These are phyloP conservation scores for Vitis hybrid DNA, from an alignment of 177 flowering plant species.

Conservation along the genomic window DNA sequence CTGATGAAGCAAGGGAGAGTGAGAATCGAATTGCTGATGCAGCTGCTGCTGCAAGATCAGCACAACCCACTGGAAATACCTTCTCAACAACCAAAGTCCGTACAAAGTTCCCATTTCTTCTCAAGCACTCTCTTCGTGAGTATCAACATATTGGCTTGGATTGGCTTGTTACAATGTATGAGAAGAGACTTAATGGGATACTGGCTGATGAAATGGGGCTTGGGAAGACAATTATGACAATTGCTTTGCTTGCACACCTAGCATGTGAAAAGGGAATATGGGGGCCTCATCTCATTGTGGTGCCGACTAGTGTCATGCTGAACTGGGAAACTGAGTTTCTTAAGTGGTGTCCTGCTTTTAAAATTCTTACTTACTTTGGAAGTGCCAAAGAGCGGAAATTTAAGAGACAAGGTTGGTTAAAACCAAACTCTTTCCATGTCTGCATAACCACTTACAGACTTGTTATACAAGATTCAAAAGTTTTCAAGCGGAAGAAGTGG, in stretches of 20 bases:
- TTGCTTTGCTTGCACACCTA: conserved; percentile 91
- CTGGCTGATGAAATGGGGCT: conserved; percentile 99
- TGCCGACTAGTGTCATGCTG: conserved; percentile 99
- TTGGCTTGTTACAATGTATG: conserved; percentile 99
- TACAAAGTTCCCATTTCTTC: conserved; percentile 92
- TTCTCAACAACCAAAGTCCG: conserved; percentile 95
- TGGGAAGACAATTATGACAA: conserved; percentile 99
- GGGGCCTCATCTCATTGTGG: conserved; percentile 99
- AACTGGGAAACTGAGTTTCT: conserved; percentile 99
- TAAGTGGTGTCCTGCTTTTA: conserved; percentile 99
- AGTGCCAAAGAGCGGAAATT: conserved; percentile 93
- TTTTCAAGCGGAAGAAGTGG: conserved; percentile 98
- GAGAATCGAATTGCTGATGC: conserved; percentile 93
- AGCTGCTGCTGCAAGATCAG: conserved; percentile 98
- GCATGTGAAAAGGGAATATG: conserved; percentile 99
- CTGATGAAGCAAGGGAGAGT: conserved; percentile 61
- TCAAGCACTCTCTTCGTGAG: conserved; percentile 91
- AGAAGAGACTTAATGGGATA: conserved; percentile 95
- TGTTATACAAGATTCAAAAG: conserved; percentile 94
- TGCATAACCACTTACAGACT: conserved; percentile 98
- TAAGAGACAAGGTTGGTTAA: conserved; percentile 99
- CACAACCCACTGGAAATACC: conserved; percentile 99
- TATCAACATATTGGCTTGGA: conserved; percentile 99
- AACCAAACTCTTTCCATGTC: conserved; percentile 89
- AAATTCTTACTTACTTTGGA: conserved; percentile 96